Percentiles rank a stretch among this genome's conserved stretches.
Conservation (phyloP, 179 eudicot species). For the Corrigiola litoralis region DNA sequence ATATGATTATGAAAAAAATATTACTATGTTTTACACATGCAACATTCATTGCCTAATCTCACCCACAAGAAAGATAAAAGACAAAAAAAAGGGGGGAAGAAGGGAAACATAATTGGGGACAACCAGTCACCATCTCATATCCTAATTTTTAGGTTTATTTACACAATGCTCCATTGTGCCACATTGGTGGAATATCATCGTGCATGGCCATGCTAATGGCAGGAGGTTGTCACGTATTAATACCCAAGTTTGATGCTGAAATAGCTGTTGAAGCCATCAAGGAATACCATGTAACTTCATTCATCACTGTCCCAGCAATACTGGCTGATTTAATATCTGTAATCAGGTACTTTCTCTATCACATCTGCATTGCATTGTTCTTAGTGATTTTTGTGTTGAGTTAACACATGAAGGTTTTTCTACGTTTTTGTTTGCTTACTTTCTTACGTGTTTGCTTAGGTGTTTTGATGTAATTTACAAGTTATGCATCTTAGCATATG, state of each 20-base stretch:
- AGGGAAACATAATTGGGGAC: not conserved
- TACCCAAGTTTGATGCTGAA: constrained; percentile 80
- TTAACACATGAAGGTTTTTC: too few species aligned
- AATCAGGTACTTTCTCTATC: constrained; percentile 42
- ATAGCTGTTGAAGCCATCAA: constrained; percentile 58
- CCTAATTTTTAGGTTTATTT: constrained; percentile 57
- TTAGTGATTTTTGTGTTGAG: not conserved
- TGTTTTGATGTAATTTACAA: too few species aligned
- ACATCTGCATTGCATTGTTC: not conserved
- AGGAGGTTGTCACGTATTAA: constrained; percentile 79
- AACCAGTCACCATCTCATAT: not conserved
- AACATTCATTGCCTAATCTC: too few species aligned
- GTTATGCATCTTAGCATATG: too few species aligned
- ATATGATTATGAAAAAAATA: too few species aligned
- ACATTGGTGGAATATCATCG: constrained; percentile 94
- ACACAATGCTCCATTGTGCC: constrained; percentile 95
- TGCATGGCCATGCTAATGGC: constrained; percentile 82
- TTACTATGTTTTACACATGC: too few species aligned
- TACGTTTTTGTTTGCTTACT: too few species aligned
- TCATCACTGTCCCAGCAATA: constrained; percentile 82
- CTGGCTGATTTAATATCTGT: constrained; percentile 70
- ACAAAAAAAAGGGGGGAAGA: not conserved
- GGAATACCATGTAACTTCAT: constrained; percentile 55
- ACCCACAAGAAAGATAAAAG: too few species aligned
- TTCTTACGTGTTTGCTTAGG: too few species aligned